Percentiles rank a stretch among this genome's conserved stretches.
phyloP scores from a whole-genome alignment of 352 stramenopile genomes.

The Phytophthora aleatoria region DNA sequence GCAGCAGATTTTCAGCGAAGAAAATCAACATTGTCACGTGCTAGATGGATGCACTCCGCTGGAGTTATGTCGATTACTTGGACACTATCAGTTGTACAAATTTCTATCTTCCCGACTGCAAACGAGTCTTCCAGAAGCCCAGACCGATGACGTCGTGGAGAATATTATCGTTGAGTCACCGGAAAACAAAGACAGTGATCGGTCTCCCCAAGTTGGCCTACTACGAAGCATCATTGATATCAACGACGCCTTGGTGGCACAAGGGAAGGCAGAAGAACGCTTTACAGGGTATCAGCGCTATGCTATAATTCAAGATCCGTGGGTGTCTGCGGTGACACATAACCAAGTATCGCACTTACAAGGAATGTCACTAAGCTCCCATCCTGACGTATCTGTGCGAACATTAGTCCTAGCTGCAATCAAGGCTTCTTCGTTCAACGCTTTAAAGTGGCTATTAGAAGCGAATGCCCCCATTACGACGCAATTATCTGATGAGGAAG shows the following conservation, averaged over 20 bases:
- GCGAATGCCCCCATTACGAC: slow-evolving; percentile 2
- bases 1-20: slow-evolving; percentile 9
- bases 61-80: slow-evolving; percentile 34
- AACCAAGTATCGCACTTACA: slow-evolving; percentile 45
- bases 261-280: background rate
- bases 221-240: slow-evolving; percentile 27
- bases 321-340: slow-evolving; percentile 23
- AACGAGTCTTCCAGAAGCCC: background rate
- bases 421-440: slow-evolving; percentile 32
- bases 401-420: slow-evolving; percentile 36
- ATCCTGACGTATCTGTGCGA: slow-evolving; percentile 3
- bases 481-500: slow-evolving; percentile 18
- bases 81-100: slow-evolving; percentile 26
- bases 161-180: background rate
- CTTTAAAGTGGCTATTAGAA: slow-evolving; percentile 51
- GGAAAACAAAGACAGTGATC: background rate
- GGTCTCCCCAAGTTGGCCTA: slow-evolving; percentile 7
- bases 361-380: slow-evolving; percentile 20
- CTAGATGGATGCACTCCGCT: slow-evolving; percentile 30
- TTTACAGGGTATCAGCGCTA: slow-evolving; percentile 1
- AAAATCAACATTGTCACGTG: slow-evolving; percentile 6
- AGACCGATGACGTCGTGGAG: background rate
- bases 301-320: slow-evolving; percentile 7
- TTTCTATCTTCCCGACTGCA: slow-evolving; percentile 8
- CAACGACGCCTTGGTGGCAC: slow-evolving; percentile 11